phyloP scores from a whole-genome alignment of 2,329 filamentous ascomycete species.

The Neofusicoccum kwambonambiense region DNA sequence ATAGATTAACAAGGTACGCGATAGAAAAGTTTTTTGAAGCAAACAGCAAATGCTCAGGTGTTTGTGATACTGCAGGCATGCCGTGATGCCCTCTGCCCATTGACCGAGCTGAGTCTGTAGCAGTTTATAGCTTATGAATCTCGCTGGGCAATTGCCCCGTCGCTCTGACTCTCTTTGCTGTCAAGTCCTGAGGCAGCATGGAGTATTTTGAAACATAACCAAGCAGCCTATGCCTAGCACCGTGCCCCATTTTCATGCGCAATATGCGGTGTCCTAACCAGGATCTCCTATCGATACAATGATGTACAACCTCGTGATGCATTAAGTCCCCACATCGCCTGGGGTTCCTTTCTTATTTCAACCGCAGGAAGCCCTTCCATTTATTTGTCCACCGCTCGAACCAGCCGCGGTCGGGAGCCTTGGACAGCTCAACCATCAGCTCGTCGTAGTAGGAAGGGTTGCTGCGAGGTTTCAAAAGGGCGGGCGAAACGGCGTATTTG shows the following conservation, averaged over 20 bases:
- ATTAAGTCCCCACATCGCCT: not conserved
- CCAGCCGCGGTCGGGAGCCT: conserved; percentile 36
- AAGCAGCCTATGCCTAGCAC: not conserved
- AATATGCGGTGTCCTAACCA: not conserved
- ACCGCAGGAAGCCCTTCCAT: conserved; percentile 40
- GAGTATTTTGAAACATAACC: not conserved
- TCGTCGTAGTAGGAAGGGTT: conserved; percentile 37
- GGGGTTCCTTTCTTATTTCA: conserved; percentile 18
- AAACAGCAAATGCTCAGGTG: not conserved
- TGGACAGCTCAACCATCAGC: conserved; percentile 37
- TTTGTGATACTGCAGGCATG: too few relatives aligned
- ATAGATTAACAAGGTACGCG: conserved; percentile 6
- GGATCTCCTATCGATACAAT: not conserved
- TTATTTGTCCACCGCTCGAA: conserved; percentile 34
- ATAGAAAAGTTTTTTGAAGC: not conserved
- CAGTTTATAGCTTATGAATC: too few relatives aligned
- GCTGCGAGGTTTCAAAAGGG: conserved; percentile 31
- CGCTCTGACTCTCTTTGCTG: not conserved
- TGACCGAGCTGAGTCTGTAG: too few relatives aligned
- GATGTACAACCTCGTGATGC: not conserved
- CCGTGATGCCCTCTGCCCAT: too few relatives aligned
- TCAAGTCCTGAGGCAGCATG: not conserved
- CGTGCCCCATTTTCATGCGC: not conserved
- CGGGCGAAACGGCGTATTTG: conserved; percentile 31
- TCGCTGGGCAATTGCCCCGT: not conserved